Base-by-base conservation (phyloP, 1,284 basidiomycete species). In the Mycena sp. region DNA sequence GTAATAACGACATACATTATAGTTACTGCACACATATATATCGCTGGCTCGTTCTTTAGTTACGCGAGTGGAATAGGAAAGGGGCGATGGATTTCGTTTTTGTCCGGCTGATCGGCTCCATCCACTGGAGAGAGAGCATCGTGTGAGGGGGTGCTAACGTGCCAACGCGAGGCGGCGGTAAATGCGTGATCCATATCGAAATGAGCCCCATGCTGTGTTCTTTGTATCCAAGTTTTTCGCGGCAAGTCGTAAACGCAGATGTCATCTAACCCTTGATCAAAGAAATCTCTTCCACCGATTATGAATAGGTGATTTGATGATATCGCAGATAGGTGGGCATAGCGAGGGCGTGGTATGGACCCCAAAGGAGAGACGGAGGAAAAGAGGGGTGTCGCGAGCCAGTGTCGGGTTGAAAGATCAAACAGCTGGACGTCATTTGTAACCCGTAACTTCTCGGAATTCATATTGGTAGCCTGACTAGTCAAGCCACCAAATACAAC, bases 181-280 rank as follows among this genome's bases (percentile, higher is more conserved):
- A 96, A 92, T 67, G 91, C 93, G 58, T 95, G 90, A 76, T 96
- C 96, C 0, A 94, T 95, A 4, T 95, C 94, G 71, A 93, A 94
- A 76, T 95, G 93, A 23, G 91, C 84, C 4, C 91, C 89, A 73
- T 95, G 95, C 62, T 88, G 88, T n/a, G 88, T 85, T 26, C 87
- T 84, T 69, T 90, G 88, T 0, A 93, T 84, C 95, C 96, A 98
- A 1, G 84, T 79, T 69, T 85, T 85, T 7, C 79, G 75, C n/a
- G 81, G 72, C 29, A 98, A 83, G 76, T 98, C 94, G 67, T 90
- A 95, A 9, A 95, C 90, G 75, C 93, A 92, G 59, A 96, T 85
- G 69, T 97, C 94, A 73, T 96, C 92, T 25, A 95, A 81, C 89
- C 91, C 94, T 45, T 92, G 89, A 72, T 94, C 95, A 60, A 85